Percentiles rank a stretch among this genome's conserved stretches.
These are phyloP conservation scores for Corymbia calophylla DNA, from an alignment of 441 rosid genomes.

Conservation along the genomic window DNA sequence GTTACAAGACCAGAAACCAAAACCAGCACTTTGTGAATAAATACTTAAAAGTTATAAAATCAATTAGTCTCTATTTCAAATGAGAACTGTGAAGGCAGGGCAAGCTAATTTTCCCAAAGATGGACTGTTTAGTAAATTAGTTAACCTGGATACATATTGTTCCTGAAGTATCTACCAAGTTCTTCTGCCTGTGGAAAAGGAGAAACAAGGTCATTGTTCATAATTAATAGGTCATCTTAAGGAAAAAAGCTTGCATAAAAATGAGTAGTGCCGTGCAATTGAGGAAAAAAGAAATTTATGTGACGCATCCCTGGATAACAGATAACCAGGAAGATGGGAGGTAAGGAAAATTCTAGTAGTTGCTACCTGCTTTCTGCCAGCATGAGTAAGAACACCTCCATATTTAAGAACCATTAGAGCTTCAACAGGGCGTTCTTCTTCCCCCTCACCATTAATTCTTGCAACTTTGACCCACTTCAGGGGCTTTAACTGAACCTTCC, in stretches of 20 bases:
- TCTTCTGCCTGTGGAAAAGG: constrained; percentile 85
- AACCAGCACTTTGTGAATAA: background rate
- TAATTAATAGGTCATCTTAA: background rate
- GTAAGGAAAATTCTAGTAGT: background rate
- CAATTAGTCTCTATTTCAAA: background rate
- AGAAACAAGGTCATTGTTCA: background rate
- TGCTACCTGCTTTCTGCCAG: constrained; percentile 98
- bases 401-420: constrained; percentile 99
- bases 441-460: constrained; percentile 76
- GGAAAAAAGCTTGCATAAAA: background rate
- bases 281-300: background rate
- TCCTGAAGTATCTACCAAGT: constrained; percentile 92
- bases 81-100: background rate
- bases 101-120: background rate
- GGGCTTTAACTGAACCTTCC: constrained; percentile 99
- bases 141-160: constrained; percentile 98
- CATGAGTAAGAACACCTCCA: constrained; percentile 99
- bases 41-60: background rate
- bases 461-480: constrained; percentile 85
- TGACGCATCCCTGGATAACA: background rate
- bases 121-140: background rate
- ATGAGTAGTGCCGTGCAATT: background rate
- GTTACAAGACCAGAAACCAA: background rate
- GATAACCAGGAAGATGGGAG: background rate
- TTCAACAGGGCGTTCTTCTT: constrained; percentile 93